Evolutionary conservation across 805 yeast genomes (phyloP), one percentile per base, ranked within the genome.

Genomic region (Wickerhamiella sorbophila): DNA sequence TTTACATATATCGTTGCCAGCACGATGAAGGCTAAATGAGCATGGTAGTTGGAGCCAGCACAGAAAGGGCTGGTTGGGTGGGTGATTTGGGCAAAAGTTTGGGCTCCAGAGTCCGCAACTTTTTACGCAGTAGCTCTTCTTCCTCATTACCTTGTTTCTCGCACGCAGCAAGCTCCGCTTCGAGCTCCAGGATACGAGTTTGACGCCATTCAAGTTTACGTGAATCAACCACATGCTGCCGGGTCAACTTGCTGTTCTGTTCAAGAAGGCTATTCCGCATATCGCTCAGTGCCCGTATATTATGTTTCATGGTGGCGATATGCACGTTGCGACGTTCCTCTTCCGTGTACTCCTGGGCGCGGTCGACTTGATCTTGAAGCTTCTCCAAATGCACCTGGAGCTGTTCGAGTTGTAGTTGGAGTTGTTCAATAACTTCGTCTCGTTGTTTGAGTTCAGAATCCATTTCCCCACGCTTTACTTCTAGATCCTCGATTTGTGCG

Each of bases 261-360:
- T 65, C 57, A 46, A 77, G 79, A 26, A 78, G 69, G 45, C 79
- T 81, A 39, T 67, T 67, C 42, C 79, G 66, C 43, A 77, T 76
- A n/a, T 62, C 64, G 16, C 72, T 66, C 46, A 80, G 66, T 46
- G 69, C 76, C 35, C 69, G 70, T 16, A 80, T 59, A 1, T 83
- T 68, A 38, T 68, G 66, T 50, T 78, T 83, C 41, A 80, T 56
- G 9, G 71, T 67, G 37, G 68, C 63, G 22, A 75, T 54, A 48
- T 71, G 72, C 48, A 70, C 67, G 36, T 69, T 72, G 44, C 59
- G 62, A 21, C 48, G 49, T 40, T 53, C 52, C 37, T 48, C 52
- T 17, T 44, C 44, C 26, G 51, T 44, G 31, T 44, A 47, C 35
- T 52, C 47, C 31, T 52, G 31, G n/a, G 52, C 49, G 3, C 48